Evolutionary conservation across 305 asterid species (phyloP).

Genomic region (Fraxinus baroniana): DNA sequence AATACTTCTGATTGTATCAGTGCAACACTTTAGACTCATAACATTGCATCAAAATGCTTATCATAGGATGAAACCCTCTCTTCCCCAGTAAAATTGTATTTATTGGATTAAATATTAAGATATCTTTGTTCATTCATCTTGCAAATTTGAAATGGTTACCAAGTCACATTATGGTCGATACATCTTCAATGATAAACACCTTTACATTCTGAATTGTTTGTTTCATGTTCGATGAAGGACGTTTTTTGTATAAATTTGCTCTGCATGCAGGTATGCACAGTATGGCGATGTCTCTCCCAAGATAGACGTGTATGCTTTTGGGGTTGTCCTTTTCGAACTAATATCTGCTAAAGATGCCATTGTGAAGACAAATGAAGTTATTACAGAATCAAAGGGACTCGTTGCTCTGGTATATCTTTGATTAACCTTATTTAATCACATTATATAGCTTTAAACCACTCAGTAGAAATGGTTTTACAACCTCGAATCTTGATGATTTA

Average conservation of each 20-base stretch:
- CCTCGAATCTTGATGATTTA: slow-evolving; percentile 3
- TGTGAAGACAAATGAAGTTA: slow-evolving; percentile 50
- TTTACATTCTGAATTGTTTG: not conserved
- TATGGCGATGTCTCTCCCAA: slow-evolving; percentile 75
- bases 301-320: slow-evolving; percentile 79
- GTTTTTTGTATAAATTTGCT: not conserved
- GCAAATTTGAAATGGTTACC: not conserved
- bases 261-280: slow-evolving; percentile 61
- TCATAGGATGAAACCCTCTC: not conserved
- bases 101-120: not conserved
- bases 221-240: not conserved
- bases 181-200: not conserved
- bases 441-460: not conserved
- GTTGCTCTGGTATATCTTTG: slow-evolving; percentile 56
- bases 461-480: not conserved
- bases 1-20: not conserved
- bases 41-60: not conserved
- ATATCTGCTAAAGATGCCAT: slow-evolving; percentile 80
- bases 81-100: not conserved
- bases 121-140: not conserved
- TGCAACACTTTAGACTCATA: not conserved
- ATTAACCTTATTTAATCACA: not conserved
- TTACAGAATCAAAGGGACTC: slow-evolving; percentile 65
- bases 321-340: slow-evolving; percentile 73
- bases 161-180: not conserved